Conservation (phyloP, 192 early-diverging fungal genomes). For the Backusella parvicylindrica region DNA sequence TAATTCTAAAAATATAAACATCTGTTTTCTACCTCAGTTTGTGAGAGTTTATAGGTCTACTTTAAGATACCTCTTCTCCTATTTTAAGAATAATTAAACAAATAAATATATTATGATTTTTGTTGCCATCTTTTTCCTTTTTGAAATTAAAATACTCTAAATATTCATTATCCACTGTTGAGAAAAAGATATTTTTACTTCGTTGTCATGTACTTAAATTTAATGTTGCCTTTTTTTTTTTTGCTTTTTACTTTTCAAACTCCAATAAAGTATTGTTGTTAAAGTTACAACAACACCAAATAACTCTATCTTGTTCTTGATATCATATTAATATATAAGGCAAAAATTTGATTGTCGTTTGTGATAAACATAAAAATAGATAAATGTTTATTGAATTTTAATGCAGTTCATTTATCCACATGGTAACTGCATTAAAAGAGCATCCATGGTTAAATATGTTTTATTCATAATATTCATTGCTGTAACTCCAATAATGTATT, state of each 20-base stretch:
- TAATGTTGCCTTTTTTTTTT: not conserved
- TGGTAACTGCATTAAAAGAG: not conserved
- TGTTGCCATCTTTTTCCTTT: not conserved
- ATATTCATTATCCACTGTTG: not conserved
- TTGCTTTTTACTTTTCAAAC: not conserved
- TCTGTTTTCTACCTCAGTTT: not conserved
- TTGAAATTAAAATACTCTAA: not conserved
- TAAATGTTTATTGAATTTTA: not conserved
- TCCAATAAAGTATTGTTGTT: not conserved
- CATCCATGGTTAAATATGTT: not conserved
- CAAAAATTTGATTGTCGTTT: too few species aligned
- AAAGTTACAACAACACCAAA: not conserved
- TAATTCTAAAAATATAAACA: not conserved
- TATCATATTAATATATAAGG: not conserved
- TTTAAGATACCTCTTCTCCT: not conserved
- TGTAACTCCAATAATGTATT: not conserved
- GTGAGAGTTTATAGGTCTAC: not conserved
- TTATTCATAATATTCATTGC: not conserved
- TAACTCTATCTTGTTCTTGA: not conserved
- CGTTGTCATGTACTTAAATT: too few species aligned
- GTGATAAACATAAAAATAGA: too few species aligned
- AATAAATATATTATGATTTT: not conserved
- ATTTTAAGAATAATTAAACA: conserved; percentile 1
- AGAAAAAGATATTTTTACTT: not conserved
- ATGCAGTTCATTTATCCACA: not conserved